phyloP scores from a whole-genome alignment of 192 early-diverging fungal species.

The Linnemannia zychae region DNA sequence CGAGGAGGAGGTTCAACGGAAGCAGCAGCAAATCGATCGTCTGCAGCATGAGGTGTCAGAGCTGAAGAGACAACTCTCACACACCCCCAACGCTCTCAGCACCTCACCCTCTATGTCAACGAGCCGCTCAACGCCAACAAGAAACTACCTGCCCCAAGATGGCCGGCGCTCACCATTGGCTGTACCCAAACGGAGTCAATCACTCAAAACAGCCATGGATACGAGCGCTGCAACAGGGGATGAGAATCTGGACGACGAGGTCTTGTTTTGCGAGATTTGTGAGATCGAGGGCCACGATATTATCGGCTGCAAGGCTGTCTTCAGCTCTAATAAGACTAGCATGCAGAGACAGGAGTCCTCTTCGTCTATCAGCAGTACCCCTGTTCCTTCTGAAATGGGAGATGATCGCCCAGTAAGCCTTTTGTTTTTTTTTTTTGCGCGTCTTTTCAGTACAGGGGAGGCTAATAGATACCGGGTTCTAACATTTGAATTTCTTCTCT shows the following conservation, averaged over 20 bases:
- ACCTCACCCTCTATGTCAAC: neutral
- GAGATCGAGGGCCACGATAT: constrained; percentile 75
- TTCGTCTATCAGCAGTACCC: neutral
- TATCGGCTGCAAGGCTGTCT: constrained; percentile 70
- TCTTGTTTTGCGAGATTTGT: constrained; percentile 78
- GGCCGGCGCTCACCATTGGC: neutral
- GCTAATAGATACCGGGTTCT: neutral
- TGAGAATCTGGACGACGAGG: constrained; percentile 4
- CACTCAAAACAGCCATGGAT: neutral
- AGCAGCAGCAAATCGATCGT: constrained; percentile 57
- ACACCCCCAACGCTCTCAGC: neutral
- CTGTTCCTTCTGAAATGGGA: constrained; percentile 12
- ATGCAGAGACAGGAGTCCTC: neutral
- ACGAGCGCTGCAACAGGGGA: neutral
- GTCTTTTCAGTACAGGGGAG: neutral
- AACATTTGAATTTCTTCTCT: neutral
- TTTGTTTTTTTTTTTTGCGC: neutral
- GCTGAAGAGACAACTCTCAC: constrained; percentile 59
- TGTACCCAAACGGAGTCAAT: neutral
- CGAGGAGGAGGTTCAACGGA: constrained; percentile 66
- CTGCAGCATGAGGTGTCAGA: constrained; percentile 63
- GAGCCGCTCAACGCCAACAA: neutral
- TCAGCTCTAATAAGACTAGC: constrained; percentile 27
- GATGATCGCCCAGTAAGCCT: constrained; percentile 38
- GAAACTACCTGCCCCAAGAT: neutral